phyloP scores from a whole-genome alignment of 2,329 filamentous ascomycete species.

The Ophioceras dolichostomum region DNA sequence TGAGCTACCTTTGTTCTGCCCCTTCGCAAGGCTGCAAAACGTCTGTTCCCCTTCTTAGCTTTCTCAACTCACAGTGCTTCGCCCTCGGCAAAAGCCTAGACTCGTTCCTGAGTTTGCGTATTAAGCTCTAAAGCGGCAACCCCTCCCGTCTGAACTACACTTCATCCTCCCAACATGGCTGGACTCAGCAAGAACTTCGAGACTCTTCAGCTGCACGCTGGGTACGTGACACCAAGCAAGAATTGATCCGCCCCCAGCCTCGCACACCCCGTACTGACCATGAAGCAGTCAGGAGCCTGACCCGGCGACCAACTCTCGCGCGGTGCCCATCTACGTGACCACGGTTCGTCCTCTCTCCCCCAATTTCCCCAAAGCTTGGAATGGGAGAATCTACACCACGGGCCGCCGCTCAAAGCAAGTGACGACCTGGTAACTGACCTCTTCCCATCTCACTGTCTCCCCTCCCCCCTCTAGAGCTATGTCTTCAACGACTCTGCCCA shows the following conservation, averaged over 20 bases:
- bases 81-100: neutral
- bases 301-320: constrained; percentile 69
- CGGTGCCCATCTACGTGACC: constrained; percentile 91
- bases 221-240: too few relatives aligned
- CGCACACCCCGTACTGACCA: too few relatives aligned
- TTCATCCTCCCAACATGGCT: constrained; percentile 20
- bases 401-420: too few relatives aligned
- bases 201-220: constrained; percentile 76
- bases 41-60: neutral
- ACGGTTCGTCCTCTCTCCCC: constrained; percentile 40
- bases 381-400: too few relatives aligned
- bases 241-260: too few relatives aligned
- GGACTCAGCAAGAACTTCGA: constrained; percentile 56
- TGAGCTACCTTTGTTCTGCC: neutral
- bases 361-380: neutral
- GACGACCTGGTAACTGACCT: constrained; percentile 1
- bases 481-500: constrained; percentile 95
- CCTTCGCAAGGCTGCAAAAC: too few relatives aligned
- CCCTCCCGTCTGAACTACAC: too few relatives aligned
- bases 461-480: constrained; percentile 45
- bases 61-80: neutral
- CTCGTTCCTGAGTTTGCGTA: too few relatives aligned
- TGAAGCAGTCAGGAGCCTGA: constrained; percentile 62
- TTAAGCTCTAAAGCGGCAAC: too few relatives aligned
- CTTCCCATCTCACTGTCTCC: constrained; percentile 18